Evolutionary conservation across 768 basidiomycete genomes (phyloP).

Genomic region (Antrodiella citrinella): DNA sequence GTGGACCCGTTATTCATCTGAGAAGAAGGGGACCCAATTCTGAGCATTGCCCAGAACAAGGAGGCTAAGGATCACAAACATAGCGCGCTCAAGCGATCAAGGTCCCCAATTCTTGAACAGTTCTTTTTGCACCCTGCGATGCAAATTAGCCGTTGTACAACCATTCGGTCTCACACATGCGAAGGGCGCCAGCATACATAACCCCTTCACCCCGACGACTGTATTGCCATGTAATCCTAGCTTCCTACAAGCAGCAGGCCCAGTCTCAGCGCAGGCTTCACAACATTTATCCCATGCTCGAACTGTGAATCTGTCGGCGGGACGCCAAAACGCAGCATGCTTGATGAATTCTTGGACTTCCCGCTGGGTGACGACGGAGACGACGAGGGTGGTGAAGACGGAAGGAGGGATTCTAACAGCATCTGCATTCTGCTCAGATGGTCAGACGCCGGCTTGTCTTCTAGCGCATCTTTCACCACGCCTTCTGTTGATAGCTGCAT

Average conservation of each 20-base stretch:
- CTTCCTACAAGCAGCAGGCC: constrained; percentile 62
- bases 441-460: constrained; percentile 22
- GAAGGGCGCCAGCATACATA: too few relatives aligned
- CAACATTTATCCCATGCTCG: constrained; percentile 52
- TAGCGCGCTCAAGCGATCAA: too few relatives aligned
- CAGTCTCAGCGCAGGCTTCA: constrained; percentile 68
- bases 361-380: constrained; percentile 8
- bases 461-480: background rate
- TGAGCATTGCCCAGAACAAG: too few relatives aligned
- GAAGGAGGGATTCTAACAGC: constrained; percentile 52
- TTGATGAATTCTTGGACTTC: constrained; percentile 22
- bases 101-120: too few relatives aligned
- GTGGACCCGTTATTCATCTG: too few relatives aligned
- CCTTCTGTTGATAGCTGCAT: background rate
- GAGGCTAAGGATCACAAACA: too few relatives aligned
- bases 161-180: too few relatives aligned
- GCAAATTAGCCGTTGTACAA: too few relatives aligned
- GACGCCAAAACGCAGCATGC: constrained; percentile 43
- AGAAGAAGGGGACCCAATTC: too few relatives aligned
- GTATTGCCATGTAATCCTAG: constrained; percentile 7
- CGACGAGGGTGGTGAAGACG: constrained; percentile 13
- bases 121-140: too few relatives aligned
- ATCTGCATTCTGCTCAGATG: constrained; percentile 51
- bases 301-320: constrained; percentile 47
- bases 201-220: too few relatives aligned